A percentile compares a stretch with the other conserved stretches of the same genome.
phyloP scores from a whole-genome alignment of 225 moss, liverwort and hornwort genomes.

The Bryoerythrophyllum caledonicum region DNA sequence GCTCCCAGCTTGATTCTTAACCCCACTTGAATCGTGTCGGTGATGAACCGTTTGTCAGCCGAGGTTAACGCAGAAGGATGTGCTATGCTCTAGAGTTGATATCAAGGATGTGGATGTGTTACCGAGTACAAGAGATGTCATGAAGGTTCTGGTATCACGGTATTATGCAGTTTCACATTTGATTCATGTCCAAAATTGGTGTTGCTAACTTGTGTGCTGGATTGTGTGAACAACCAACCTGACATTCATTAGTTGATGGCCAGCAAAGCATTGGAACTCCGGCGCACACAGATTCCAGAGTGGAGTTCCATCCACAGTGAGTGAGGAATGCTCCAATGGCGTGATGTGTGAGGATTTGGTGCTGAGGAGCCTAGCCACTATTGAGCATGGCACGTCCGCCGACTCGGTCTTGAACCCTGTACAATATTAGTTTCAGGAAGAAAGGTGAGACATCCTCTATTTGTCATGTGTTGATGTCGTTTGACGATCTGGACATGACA shows the following conservation, averaged over 20 bases:
- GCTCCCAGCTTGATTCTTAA: slow-evolving; percentile 3
- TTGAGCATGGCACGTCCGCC: slow-evolving; percentile 12
- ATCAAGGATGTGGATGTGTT: not conserved
- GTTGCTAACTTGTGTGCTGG: not conserved
- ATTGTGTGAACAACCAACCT: slow-evolving; percentile 12
- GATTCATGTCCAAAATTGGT: not conserved
- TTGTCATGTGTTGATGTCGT: too few relatives aligned
- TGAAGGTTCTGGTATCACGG: too few relatives aligned
- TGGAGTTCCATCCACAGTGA: slow-evolving; percentile 36
- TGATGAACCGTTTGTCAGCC: not conserved
- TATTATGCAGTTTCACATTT: not conserved
- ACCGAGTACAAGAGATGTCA: not conserved
- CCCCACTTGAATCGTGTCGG: slow-evolving; percentile 17
- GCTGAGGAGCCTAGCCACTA: slow-evolving; percentile 28
- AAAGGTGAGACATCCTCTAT: not conserved
- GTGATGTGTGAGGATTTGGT: slow-evolving; percentile 20
- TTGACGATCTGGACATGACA: not conserved
- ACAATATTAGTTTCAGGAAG: too few relatives aligned
- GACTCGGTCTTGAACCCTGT: too few relatives aligned
- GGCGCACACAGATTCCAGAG: slow-evolving; percentile 29
- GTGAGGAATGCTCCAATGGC: slow-evolving; percentile 27
- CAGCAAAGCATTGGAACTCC: slow-evolving; percentile 29
- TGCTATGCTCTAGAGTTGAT: not conserved
- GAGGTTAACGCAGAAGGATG: not conserved
- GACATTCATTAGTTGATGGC: slow-evolving; percentile 8